Conservation (phyloP, 768 basidiomycete genomes). For the Phaeolepiota aurea region DNA sequence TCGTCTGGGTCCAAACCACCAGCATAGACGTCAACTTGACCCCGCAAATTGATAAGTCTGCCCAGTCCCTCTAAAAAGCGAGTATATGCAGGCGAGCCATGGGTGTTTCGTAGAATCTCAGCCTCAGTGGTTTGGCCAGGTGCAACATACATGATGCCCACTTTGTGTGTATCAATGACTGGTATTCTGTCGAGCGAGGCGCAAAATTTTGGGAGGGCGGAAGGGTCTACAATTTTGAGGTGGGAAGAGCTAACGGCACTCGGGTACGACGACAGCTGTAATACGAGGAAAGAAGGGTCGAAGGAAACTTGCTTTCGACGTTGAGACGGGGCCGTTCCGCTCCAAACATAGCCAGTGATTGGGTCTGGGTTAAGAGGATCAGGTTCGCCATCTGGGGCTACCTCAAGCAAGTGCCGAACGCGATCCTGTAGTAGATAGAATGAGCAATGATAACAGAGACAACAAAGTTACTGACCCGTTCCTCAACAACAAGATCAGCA, state of each 20-base stretch:
- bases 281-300: conserved; percentile 77
- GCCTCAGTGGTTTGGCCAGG: conserved; percentile 79
- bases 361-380: conserved; percentile 49
- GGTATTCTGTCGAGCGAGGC: conserved; percentile 74
- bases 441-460: not conserved
- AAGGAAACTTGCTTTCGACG: conserved; percentile 78
- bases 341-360: conserved; percentile 86
- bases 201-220: conserved; percentile 50
- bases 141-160: conserved; percentile 93
- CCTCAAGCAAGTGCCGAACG: conserved; percentile 16
- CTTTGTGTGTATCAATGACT: conserved; percentile 95
- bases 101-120: conserved; percentile 82
- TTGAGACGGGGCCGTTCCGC: conserved; percentile 78
- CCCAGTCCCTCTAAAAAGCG: conserved; percentile 90
- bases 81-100: conserved; percentile 93
- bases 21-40: conserved; percentile 87
- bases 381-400: conserved; percentile 10
- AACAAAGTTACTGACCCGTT: not conserved
- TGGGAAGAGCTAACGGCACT: conserved; percentile 29
- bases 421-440: conserved; percentile 12
- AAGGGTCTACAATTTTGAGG: conserved; percentile 42
- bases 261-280: conserved; percentile 74
- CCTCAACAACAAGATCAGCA: not conserved
- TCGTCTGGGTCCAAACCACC: conserved; percentile 87
- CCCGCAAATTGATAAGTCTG: conserved; percentile 77